Conservation (phyloP, 83 land plant species). For the Diphasiastrum complanatum region DNA sequence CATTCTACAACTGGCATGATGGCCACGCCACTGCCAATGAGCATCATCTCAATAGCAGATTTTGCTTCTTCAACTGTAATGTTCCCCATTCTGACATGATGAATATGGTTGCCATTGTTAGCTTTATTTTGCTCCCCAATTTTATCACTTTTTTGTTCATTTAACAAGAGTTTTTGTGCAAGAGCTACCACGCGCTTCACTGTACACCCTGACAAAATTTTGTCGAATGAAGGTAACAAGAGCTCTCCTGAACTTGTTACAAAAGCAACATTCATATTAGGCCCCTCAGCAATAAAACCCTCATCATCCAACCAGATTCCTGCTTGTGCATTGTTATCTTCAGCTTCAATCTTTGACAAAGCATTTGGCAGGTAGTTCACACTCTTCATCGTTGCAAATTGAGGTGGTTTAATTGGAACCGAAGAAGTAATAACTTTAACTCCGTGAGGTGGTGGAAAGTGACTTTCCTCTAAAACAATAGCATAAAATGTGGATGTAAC, state of each 20-base stretch:
- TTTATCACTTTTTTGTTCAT: too few relatives aligned
- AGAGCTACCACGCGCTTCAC: conserved; percentile 57
- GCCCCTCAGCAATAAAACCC: conserved; percentile 89
- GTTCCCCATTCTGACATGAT: conserved; percentile 33
- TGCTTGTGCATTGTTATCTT: conserved; percentile 68
- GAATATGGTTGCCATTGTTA: conserved; percentile 31
- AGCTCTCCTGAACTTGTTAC: conserved; percentile 50
- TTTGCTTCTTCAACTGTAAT: conserved; percentile 62
- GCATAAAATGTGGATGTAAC: conserved; percentile 70
- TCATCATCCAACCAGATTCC: conserved; percentile 86
- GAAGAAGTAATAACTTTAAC: conserved; percentile 73
- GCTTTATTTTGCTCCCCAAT: neutral
- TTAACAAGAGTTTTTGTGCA: conserved; percentile 48
- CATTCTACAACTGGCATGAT: conserved; percentile 59
- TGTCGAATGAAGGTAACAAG: conserved; percentile 69
- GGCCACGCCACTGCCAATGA: conserved; percentile 69
- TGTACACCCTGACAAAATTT: conserved; percentile 82
- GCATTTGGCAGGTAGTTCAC: conserved; percentile 93
- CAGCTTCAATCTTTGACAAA: conserved; percentile 77
- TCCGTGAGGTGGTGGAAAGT: conserved; percentile 15
- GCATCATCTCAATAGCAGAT: conserved; percentile 78
- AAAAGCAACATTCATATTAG: conserved; percentile 90
- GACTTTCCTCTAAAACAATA: conserved; percentile 40
- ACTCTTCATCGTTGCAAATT: conserved; percentile 86
- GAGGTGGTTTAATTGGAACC: conserved; percentile 67